These are phyloP conservation scores for Trametes villosa DNA, from an alignment of 768 basidiomycete genomes.

Conservation along the genomic window DNA sequence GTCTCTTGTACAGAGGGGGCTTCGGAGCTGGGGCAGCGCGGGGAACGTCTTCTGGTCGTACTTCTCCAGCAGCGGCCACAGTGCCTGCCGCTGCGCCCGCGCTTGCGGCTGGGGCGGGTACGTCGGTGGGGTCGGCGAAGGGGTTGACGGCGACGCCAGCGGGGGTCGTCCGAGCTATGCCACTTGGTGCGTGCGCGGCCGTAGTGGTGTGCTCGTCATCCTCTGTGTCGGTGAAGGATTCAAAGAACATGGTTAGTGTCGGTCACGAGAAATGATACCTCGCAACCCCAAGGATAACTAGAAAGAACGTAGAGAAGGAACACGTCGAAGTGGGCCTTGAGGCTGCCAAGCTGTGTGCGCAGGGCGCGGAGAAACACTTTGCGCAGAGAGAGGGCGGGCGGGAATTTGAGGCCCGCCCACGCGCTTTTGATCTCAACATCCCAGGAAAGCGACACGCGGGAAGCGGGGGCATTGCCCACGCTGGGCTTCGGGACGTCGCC, in stretches of 20 bases:
- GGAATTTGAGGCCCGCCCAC: background rate
- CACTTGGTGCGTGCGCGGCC: background rate
- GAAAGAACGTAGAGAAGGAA: background rate
- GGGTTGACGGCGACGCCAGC: slow-evolving; percentile 22
- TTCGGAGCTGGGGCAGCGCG: slow-evolving; percentile 15
- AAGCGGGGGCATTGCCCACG: background rate
- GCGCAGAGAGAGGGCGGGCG: too few species aligned
- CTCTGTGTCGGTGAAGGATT: slow-evolving; percentile 1
- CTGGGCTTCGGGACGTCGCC: background rate
- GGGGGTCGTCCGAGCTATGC: slow-evolving; percentile 10
- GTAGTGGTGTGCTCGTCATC: background rate
- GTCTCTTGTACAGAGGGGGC: slow-evolving; percentile 60
- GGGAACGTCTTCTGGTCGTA: slow-evolving; percentile 20
- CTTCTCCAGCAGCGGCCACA: background rate
- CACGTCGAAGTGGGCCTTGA: background rate
- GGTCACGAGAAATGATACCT: background rate
- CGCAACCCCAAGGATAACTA: background rate
- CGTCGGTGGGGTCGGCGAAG: slow-evolving; percentile 11
- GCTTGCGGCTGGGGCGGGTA: slow-evolving; percentile 7
- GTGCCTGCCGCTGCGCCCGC: background rate
- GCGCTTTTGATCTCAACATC: background rate
- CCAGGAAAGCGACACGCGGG: background rate
- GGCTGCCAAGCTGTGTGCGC: too few species aligned
- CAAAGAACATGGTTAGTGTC: slow-evolving; percentile 3
- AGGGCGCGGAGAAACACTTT: background rate